phyloP scores from a whole-genome alignment of 2,329 filamentous ascomycete genomes.

The Sphaerulina vaccinii region DNA sequence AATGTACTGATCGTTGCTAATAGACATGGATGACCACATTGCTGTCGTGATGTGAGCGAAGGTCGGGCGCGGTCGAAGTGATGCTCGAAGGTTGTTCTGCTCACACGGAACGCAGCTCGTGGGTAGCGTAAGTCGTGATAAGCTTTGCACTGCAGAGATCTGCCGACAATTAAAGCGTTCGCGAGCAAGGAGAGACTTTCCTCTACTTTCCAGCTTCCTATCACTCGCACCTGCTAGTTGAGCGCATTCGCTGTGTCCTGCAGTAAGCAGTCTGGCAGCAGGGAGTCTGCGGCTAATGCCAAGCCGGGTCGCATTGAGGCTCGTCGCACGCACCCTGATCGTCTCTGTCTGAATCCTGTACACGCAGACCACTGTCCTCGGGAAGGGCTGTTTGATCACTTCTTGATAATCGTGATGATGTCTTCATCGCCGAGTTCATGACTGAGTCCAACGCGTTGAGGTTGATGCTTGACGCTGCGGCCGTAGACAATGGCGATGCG shows the following conservation, averaged over 20 bases:
- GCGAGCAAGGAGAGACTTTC: too few relatives aligned
- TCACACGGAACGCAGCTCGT: too few relatives aligned
- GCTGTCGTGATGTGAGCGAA: slow-evolving; percentile 15
- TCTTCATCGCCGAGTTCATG: slow-evolving; percentile 96
- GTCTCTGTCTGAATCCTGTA: too few relatives aligned
- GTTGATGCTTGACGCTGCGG: slow-evolving; percentile 97
- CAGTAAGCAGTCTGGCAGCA: too few relatives aligned
- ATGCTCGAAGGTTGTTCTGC: not conserved
- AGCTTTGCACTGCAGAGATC: not conserved
- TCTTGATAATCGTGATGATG: slow-evolving; percentile 58
- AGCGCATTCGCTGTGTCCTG: too few relatives aligned
- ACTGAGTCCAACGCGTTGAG: slow-evolving; percentile 84
- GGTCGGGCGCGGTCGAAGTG: not conserved
- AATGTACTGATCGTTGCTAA: slow-evolving; percentile 9
- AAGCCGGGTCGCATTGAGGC: slow-evolving; percentile 9
- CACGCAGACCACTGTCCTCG: too few relatives aligned
- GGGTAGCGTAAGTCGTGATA: not conserved
- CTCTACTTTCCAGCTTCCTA: too few relatives aligned
- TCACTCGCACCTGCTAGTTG: too few relatives aligned
- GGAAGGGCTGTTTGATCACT: slow-evolving; percentile 22
- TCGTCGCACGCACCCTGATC: too few relatives aligned
- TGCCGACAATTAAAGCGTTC: too few relatives aligned
- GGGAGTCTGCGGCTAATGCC: not conserved
- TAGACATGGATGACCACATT: slow-evolving; percentile 16
- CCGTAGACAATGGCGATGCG: slow-evolving; percentile 95